These are phyloP conservation scores for Thelephora ganbajun DNA, from an alignment of 768 basidiomycete species.

Conservation along the genomic window DNA sequence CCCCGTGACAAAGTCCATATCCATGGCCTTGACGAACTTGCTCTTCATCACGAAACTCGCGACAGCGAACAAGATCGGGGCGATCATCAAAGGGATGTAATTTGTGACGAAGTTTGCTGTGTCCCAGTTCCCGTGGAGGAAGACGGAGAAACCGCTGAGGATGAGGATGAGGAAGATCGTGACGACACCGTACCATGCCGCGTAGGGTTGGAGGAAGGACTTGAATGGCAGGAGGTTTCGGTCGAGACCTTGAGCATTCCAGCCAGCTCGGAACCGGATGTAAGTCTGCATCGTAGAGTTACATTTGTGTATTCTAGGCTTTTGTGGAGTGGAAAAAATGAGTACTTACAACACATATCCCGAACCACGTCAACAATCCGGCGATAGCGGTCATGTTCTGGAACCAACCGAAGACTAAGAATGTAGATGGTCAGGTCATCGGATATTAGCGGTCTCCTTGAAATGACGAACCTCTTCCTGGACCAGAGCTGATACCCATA, in stretches of 20 bases:
- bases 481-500: conserved; percentile 22
- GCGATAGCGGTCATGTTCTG: conserved; percentile 22
- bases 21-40: conserved; percentile 29
- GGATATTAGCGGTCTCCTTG: background rate
- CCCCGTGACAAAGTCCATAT: conserved; percentile 79
- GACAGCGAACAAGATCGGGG: conserved; percentile 32
- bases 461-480: conserved; percentile 9
- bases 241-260: conserved; percentile 8
- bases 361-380: conserved; percentile 33
- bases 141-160: conserved; percentile 29
- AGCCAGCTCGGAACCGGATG: conserved; percentile 31
- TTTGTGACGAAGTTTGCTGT: conserved; percentile 26
- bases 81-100: conserved; percentile 27
- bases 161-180: conserved; percentile 17
- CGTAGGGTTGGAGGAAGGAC: conserved; percentile 51
- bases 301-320: too few species aligned
- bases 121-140: conserved; percentile 25
- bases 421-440: background rate
- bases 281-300: conserved; percentile 12
- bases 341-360: conserved; percentile 32
- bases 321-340: too few species aligned
- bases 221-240: conserved; percentile 55
- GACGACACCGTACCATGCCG: conserved; percentile 30
- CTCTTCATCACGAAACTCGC: conserved; percentile 41
- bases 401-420: conserved; percentile 28